Percentiles rank a stretch among this genome's conserved stretches.
These are phyloP conservation scores for Linnemannia schmuckeri DNA, from an alignment of 192 early-diverging fungal genomes.

Conservation along the genomic window DNA sequence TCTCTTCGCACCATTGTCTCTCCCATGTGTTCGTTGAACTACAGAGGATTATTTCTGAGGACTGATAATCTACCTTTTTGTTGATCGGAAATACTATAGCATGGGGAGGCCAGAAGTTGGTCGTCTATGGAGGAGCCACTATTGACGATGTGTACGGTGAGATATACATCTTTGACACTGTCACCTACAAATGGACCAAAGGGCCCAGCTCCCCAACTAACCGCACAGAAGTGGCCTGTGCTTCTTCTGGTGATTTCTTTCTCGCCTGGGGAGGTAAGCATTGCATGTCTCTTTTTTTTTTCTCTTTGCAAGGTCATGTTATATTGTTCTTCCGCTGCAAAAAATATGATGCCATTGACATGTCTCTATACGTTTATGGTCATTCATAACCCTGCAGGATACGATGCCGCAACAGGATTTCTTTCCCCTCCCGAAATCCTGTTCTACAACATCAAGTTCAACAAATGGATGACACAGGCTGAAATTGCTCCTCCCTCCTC, in stretches of 20 bases:
- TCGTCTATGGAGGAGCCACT: neutral
- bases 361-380: neutral
- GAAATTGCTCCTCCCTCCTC: neutral
- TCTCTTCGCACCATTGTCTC: too few species aligned
- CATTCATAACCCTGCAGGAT: neutral
- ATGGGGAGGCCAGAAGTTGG: neutral
- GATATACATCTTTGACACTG: neutral
- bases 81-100: neutral
- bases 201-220: neutral
- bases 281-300: neutral
- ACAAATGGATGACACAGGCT: neutral
- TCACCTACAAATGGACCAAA: neutral
- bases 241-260: neutral
- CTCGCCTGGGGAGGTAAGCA: neutral
- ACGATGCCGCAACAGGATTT: neutral
- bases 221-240: neutral
- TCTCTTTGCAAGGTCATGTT: neutral
- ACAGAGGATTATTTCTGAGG: too few species aligned
- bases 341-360: neutral
- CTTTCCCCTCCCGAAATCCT: neutral
- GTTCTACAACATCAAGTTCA: neutral
- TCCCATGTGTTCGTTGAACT: too few species aligned
- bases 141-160: too few species aligned
- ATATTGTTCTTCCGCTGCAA: neutral
- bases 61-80: neutral